phyloP scores from a whole-genome alignment of 2,329 filamentous ascomycete genomes.

The Chrysosporium queenslandicum region DNA sequence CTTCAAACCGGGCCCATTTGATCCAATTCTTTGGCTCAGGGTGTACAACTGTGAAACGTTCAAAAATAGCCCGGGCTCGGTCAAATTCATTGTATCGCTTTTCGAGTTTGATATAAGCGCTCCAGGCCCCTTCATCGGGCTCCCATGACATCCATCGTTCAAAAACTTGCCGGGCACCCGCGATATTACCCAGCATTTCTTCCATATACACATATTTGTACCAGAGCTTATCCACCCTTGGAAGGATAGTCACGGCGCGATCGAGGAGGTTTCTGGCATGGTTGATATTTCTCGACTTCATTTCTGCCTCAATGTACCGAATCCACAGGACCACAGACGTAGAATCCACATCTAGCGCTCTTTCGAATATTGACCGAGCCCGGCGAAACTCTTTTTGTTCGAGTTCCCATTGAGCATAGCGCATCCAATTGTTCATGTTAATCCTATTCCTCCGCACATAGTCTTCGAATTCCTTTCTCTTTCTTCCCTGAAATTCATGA shows the following conservation, averaged over 20 bases:
- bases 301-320: constrained; percentile 89
- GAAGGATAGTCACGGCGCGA: constrained; percentile 83
- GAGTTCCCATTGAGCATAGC: constrained; percentile 93
- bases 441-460: constrained; percentile 91
- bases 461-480: constrained; percentile 93
- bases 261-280: constrained; percentile 92
- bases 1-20: constrained; percentile 96
- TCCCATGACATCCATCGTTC: constrained; percentile 99
- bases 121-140: constrained; percentile 91
- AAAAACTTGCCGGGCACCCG: constrained; percentile 85
- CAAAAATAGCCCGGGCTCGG: constrained; percentile 78
- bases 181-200: constrained; percentile 90
- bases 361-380: constrained; percentile 85
- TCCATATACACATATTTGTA: constrained; percentile 99
- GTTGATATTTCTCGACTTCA: constrained; percentile 92
- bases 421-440: constrained; percentile 98
- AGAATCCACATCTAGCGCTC: constrained; percentile 81
- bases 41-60: constrained; percentile 82
- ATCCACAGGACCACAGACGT: constrained; percentile 84
- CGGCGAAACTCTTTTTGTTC: constrained; percentile 96
- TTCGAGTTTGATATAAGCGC: constrained; percentile 91
- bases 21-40: constrained; percentile 96
- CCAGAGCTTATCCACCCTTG: constrained; percentile 91
- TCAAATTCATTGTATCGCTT: constrained; percentile 91
- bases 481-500: constrained; percentile 92